Base-by-base conservation (phyloP, 2,329 filamentous ascomycete genomes). In the Colletotrichum theobromicola region DNA sequence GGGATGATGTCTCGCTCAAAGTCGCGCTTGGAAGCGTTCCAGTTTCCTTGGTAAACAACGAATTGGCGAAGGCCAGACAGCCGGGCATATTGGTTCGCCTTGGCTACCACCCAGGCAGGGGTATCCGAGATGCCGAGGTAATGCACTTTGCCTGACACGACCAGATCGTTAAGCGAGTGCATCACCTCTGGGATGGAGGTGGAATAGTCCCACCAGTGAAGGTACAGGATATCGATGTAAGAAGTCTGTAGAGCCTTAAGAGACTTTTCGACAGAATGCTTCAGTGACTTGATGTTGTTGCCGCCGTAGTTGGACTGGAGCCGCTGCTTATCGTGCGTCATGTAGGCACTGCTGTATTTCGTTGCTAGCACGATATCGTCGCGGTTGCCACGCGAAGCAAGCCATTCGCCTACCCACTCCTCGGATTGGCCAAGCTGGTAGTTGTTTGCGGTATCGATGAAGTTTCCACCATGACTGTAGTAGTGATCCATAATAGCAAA, bases 401-500 rank as follows among this genome's bases (percentile, higher is more conserved):
- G 87, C 88, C 89, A 92, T 77, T 91, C 88, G 18, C 90, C 90
- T 26, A 92, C 79, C 87, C 87, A 90, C 12, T 72, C 77, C 76
- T 92, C 90, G 0, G 89, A 91, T 78, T 92, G 82, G 67, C 89
- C 90, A 73, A 87, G 77, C 77, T 92, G 88, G 81, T 92, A 92
- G 76, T 85, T 85, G 83, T 88, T 90, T 76, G 89, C 82, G 1
- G 91, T 93, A 80, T 94, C 92, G 79, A 94, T 92, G 80, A 94
- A 93, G 83, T 93, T 93, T 9, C 92, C 92, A 6, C 92, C 92
- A 0, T 86, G 83, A 18, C 85, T 84, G 70, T 85, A 86, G 81
- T 87, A 93, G 68, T 85, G 85, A 77, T 93, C 90, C 2, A 93
- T 84, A 7, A 93, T 85, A 58, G 86, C 84, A 78, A 92, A 92